phyloP scores from a whole-genome alignment of 2,329 filamentous ascomycete genomes.

The Fusarium dimerum region DNA sequence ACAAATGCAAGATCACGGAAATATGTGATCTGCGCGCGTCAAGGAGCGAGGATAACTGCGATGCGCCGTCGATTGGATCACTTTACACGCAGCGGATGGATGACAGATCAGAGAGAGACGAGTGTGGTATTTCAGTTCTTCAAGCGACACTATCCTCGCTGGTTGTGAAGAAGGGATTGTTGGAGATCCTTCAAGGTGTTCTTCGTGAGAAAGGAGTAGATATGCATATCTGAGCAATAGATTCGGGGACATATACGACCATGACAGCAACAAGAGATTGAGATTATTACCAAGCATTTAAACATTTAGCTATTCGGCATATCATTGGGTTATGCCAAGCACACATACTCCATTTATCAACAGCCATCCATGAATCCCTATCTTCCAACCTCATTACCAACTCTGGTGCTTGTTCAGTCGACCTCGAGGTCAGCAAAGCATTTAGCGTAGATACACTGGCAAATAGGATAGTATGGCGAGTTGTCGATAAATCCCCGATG shows the following conservation, averaged over 20 bases:
- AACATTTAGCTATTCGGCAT: no score
- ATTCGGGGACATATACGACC: neutral
- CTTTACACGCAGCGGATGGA: conserved; percentile 34
- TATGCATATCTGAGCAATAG: conserved; percentile 1
- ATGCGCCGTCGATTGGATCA: conserved; percentile 36
- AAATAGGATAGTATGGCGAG: no score
- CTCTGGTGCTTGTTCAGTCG: no score
- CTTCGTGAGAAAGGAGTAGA: conserved; percentile 5
- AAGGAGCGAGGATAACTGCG: conserved; percentile 55
- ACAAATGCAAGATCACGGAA: conserved; percentile 44
- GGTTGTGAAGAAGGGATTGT: conserved; percentile 22
- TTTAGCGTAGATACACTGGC: no score
- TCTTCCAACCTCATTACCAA: no score
- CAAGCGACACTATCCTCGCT: conserved; percentile 30
- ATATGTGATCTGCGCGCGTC: conserved; percentile 56
- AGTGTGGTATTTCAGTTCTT: conserved; percentile 34
- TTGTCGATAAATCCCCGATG: no score
- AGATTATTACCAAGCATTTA: no score
- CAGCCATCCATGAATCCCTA: no score
- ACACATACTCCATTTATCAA: no score
- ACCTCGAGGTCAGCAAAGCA: no score
- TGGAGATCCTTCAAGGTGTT: conserved; percentile 26
- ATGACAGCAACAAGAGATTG: no score
- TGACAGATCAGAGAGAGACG: conserved; percentile 21
- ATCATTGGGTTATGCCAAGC: no score